These are phyloP conservation scores for Colletotrichum tamarilloi DNA, from an alignment of 2,329 filamentous ascomycete genomes.

Conservation along the genomic window DNA sequence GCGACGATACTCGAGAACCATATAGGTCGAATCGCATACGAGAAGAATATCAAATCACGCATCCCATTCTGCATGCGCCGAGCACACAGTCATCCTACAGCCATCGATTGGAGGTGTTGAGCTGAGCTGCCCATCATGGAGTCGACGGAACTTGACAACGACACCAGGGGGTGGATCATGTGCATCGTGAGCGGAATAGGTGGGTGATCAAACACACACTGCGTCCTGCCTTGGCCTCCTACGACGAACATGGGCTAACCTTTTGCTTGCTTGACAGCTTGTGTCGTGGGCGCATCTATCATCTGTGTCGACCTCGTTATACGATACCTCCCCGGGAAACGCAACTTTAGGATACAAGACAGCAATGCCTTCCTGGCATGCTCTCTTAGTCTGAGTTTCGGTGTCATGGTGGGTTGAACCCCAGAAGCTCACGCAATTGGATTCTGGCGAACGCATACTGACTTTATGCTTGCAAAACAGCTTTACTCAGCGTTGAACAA, in stretches of 20 bases:
- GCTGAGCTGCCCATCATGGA: conserved; percentile 49
- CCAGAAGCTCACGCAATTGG: background rate
- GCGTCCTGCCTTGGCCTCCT: background rate
- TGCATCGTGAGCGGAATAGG: conserved; percentile 81
- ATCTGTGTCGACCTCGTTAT: conserved; percentile 88
- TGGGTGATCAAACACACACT: conserved; percentile 48
- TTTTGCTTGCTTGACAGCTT: conserved; percentile 55
- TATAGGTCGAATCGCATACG: background rate
- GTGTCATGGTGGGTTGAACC: conserved; percentile 81
- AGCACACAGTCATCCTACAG: conserved; percentile 17
- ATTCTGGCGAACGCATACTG: background rate
- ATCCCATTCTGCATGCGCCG: conserved; percentile 17
- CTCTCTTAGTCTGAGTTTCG: conserved; percentile 92
- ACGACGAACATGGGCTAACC: conserved; percentile 32
- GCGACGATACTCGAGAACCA: background rate
- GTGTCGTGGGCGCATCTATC: conserved; percentile 81
- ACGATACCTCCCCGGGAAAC: conserved; percentile 77
- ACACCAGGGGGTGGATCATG: conserved; percentile 95
- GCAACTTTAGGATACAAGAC: conserved; percentile 86
- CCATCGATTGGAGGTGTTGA: conserved; percentile 27
- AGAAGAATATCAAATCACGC: background rate
- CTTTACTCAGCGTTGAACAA: conserved; percentile 92
- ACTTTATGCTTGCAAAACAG: conserved; percentile 55
- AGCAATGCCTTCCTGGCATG: conserved; percentile 89
- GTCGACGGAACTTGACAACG: conserved; percentile 70